Base-by-base conservation (phyloP, 1,139 yeast species). In the Yamadazyma songkhlaensis region DNA sequence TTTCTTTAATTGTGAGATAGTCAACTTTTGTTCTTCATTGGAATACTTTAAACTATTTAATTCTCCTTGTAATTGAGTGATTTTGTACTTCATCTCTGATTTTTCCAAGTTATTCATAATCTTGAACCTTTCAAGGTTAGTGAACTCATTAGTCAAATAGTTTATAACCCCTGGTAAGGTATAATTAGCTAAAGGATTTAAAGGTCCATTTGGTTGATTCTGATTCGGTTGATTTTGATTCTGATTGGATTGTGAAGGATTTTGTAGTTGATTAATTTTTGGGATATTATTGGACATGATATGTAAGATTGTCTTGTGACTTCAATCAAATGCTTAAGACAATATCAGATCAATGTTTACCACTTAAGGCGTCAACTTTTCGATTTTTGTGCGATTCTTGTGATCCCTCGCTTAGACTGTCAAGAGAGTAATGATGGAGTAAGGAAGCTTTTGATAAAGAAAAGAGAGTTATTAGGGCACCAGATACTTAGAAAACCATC, bases 101-200 rank as follows among this genome's bases (percentile, higher is more conserved):
- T 71, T 72, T 50, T 79, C 84, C 47, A 79, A 58, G 50, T 74
- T 78, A 42, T 75, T 69, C 60, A 75, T 64, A 54, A 79, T 75
- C 50, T 77, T 72, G 55, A 69, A 77, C 40, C 80, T 59, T 50
- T 79, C 84, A 44, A 77, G 64, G 41, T 74, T 71, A 22, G 84
- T 77, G 57, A 78, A 79, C 47, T 79, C 84, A 8, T 76, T 67
- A 25, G 81, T 80, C 38, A 79, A 59, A 50, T 79, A 79, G 50
- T 76, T 78, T 59, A 79, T 78, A n/a, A 79, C 78, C 2, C 84
- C 84, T 0, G 84, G 84, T 20, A 79, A 62, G 2, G 82, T 77
- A 46, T 78, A 78, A 35, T 70, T 69, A 4, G 65, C 59, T 23
- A 52, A 37, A 5, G 53, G 49, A n/a, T 50, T 45, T n/a, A 32